Base-by-base conservation (phyloP, 768 basidiomycete genomes). In the Heimioporus sp. region DNA sequence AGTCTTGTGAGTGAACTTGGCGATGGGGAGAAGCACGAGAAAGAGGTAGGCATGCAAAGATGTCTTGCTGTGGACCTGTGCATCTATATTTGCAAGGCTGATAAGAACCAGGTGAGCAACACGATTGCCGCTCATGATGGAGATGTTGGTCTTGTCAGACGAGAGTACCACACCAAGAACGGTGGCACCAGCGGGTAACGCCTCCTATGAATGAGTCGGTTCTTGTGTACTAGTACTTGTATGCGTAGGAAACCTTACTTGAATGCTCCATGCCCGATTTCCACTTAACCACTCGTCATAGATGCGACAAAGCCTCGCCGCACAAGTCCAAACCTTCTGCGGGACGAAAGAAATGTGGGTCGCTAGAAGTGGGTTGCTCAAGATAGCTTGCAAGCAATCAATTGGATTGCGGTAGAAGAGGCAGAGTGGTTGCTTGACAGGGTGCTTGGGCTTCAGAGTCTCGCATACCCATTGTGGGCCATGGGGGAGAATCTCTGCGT, bases 21-120 rank as follows among this genome's bases (percentile, higher is more conserved):
- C 2, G 4, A 59, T 39, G 10, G 57, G 48, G 9, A 55, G 45
- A 9, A 55, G 24, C 10, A 48, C 6, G n/a, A 52, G 51, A 0
- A 56, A 43, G 5, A 53, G 24, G 11, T 53, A 59, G 0, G 45
- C 21, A n/a, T 65, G 53, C 3, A 55, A 40, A 0, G 50, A 56
- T 0, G 44, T 53, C 40, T 67, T 65, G 46, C 48, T 51, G 0
- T 36, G 39, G 28, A 61, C 54, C 0, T 24, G 10, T 11, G 44
- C 7, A 10, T 53, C 5, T 1, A 61, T 58, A 17, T 60, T 61
- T 1, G 56, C 45, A 1, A 62, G 51, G 16, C 51, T 48, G 1
- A 62, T 43, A 0, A 62, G 41, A 2, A 62, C 20, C 0, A 52
- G 57, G 31, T 59, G 55, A 2, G 55, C 34, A 13, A 28, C 24